phyloP scores from a whole-genome alignment of 2,329 filamentous ascomycete genomes.

The Fusarium siculi region DNA sequence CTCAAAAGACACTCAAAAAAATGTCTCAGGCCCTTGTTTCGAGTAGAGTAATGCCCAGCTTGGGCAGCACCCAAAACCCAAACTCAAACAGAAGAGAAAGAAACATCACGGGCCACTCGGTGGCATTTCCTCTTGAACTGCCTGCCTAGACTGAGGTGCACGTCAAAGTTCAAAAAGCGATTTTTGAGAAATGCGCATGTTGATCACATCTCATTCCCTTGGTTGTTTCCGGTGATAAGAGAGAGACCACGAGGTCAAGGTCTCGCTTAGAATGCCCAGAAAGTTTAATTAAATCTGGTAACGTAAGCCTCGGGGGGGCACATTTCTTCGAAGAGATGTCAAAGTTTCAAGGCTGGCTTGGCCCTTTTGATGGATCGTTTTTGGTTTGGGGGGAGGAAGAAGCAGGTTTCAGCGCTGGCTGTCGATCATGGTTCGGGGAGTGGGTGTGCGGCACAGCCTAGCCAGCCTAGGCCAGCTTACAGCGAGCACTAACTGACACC shows the following conservation, averaged over 20 bases:
- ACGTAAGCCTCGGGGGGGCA: not conserved
- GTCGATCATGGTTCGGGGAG: slow-evolving; percentile 41
- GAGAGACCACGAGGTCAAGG: slow-evolving; percentile 4
- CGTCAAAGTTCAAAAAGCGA: slow-evolving; percentile 12
- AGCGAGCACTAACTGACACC: not conserved
- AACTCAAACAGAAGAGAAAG: not conserved
- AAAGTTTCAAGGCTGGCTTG: not conserved
- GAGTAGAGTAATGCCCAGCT: slow-evolving; percentile 6
- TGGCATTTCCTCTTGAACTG: slow-evolving; percentile 2
- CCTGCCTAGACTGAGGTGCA: not conserved
- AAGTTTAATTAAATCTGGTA: slow-evolving; percentile 8
- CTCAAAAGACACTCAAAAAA: not conserved
- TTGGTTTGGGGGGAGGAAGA: not conserved
- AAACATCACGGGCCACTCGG: slow-evolving; percentile 14
- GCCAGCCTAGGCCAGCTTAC: not conserved
- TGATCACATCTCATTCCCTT: slow-evolving; percentile 15
- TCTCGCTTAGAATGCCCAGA: not conserved
- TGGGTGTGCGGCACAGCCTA: slow-evolving; percentile 28
- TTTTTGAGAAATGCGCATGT: slow-evolving; percentile 7
- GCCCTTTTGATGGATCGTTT: not conserved
- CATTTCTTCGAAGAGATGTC: not conserved
- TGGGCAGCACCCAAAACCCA: not conserved
- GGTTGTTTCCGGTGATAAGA: not conserved
- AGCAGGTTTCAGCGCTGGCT: slow-evolving; percentile 9
- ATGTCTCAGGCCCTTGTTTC: slow-evolving; percentile 24